A percentile compares a stretch with the other conserved stretches of the same genome.
Evolutionary conservation across 108 stramenopile genomes (phyloP).

Genomic region (Nitzschia putrida): DNA sequence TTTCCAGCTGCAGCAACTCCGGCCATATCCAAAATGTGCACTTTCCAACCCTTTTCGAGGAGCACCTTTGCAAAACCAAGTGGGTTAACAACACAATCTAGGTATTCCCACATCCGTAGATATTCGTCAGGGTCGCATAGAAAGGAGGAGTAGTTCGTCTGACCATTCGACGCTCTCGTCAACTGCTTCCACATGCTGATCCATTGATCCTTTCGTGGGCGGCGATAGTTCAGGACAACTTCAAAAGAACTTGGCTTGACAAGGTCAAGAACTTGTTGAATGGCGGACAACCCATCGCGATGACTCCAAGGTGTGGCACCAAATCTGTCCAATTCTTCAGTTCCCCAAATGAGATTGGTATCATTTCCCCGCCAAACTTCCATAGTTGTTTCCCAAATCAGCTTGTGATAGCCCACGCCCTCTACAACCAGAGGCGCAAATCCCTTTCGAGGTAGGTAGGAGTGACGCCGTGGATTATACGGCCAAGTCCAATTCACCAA

Average conservation of each 20-base stretch:
- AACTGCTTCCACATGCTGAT: conserved; percentile 36
- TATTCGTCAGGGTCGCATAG: conserved; percentile 12
- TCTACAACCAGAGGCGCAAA: conserved; percentile 29
- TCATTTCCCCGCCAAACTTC: conserved; percentile 19
- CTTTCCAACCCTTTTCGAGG: not conserved
- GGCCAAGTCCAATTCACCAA: conserved; percentile 25
- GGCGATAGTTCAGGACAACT: conserved; percentile 28
- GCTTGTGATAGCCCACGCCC: conserved; percentile 2
- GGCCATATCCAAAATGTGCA: conserved; percentile 30
- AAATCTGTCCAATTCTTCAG: conserved; percentile 34
- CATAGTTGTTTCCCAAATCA: conserved; percentile 14
- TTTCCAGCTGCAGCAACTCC: conserved; percentile 8
- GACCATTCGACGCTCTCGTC: not conserved
- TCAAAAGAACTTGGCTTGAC: conserved; percentile 3
- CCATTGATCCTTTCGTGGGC: conserved; percentile 30
- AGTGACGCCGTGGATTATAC: conserved; percentile 15
- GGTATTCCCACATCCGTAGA: conserved; percentile 22
- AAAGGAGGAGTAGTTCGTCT: not conserved
- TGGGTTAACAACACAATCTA: conserved; percentile 32
- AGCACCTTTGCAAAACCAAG: conserved; percentile 22
- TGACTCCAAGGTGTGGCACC: conserved; percentile 22
- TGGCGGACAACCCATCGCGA: conserved; percentile 13
- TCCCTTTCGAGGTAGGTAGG: conserved; percentile 24
- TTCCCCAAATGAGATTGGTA: conserved; percentile 22
- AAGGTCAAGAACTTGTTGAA: conserved; percentile 1